Evolutionary conservation across 176 grass and related monocot species (phyloP).

Genomic region (Luzula sylvatica): DNA sequence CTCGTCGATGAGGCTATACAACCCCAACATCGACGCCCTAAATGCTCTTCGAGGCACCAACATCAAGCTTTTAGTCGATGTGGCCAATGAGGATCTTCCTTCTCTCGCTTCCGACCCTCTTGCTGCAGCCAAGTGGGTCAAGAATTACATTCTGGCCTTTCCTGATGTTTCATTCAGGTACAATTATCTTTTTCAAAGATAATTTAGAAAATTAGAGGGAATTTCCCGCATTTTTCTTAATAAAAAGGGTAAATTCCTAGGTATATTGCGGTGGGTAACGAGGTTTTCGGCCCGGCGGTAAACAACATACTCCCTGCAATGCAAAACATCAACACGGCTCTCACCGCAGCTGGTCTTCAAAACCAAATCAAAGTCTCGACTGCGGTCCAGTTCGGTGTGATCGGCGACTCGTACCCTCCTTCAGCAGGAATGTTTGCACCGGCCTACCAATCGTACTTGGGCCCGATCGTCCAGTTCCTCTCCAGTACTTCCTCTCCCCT

Average conservation of each 20-base stretch:
- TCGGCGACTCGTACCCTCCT: conserved; percentile 28
- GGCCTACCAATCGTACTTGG: neutral
- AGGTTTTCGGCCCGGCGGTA: conserved; percentile 3
- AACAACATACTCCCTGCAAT: conserved; percentile 41
- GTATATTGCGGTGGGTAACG: conserved; percentile 55
- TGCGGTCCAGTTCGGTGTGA: conserved; percentile 6
- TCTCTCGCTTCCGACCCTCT: neutral
- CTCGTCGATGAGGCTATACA: conserved; percentile 16
- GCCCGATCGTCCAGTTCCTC: conserved; percentile 23
- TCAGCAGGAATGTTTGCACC: conserved; percentile 24
- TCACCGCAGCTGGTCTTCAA: conserved; percentile 13
- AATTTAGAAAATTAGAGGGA: no score
- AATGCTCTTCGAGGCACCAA: conserved; percentile 17
- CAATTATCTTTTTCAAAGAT: neutral
- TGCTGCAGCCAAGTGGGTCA: conserved; percentile 12
- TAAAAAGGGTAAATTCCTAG: neutral
- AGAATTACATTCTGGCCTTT: conserved; percentile 3
- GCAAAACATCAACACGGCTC: conserved; percentile 26
- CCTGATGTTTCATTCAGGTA: conserved; percentile 24
- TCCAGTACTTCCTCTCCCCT: conserved; percentile 23
- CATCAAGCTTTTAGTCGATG: conserved; percentile 16
- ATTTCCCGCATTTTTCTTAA: no score
- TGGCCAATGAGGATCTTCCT: neutral
- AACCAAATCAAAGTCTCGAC: conserved; percentile 37
- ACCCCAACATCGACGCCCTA: conserved; percentile 2